These are phyloP conservation scores for Saccharum officinarum DNA, from an alignment of 176 grass and related monocot species.

Conservation along the genomic window DNA sequence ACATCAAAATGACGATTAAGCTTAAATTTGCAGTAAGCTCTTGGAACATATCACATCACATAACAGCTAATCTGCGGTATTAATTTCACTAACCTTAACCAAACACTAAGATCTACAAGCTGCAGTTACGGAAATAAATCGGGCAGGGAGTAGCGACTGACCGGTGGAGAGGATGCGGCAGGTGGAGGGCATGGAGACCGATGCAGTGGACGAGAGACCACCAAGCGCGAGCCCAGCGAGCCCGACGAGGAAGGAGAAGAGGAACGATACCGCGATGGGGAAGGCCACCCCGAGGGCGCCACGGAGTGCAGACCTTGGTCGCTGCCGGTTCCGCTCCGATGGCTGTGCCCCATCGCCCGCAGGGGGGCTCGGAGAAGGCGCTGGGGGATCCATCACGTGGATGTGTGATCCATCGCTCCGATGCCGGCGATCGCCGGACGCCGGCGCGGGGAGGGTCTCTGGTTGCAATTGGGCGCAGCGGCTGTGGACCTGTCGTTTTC, in stretches of 20 bases:
- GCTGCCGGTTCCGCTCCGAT: background rate
- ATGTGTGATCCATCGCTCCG: constrained; percentile 22
- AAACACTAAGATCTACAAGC: constrained; percentile 12
- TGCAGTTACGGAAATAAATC: background rate
- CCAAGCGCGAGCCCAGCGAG: constrained; percentile 66
- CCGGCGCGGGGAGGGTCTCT: constrained; percentile 15
- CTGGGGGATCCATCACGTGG: constrained; percentile 53
- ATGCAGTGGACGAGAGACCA: constrained; percentile 55
- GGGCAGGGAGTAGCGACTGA: constrained; percentile 31
- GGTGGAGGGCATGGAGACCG: constrained; percentile 76
- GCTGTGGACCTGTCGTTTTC: constrained; percentile 19
- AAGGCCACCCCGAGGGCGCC: constrained; percentile 56
- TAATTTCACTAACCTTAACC: background rate
- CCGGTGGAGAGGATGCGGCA: constrained; percentile 86
- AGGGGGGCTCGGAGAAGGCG: constrained; percentile 4
- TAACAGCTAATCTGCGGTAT: background rate
- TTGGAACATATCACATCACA: background rate
- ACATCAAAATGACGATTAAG: background rate
- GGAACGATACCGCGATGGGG: constrained; percentile 62
- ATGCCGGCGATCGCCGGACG: constrained; percentile 42
- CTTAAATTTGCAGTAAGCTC: constrained; percentile 4
- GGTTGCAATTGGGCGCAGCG: background rate
- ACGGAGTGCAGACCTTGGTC: constrained; percentile 42
- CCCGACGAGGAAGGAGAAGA: constrained; percentile 81
- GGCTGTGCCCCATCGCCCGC: constrained; percentile 21